Evolutionary conservation across 495 filamentous ascomycete species (phyloP).

Genomic region (Lindgomyces ingoldianus): DNA sequence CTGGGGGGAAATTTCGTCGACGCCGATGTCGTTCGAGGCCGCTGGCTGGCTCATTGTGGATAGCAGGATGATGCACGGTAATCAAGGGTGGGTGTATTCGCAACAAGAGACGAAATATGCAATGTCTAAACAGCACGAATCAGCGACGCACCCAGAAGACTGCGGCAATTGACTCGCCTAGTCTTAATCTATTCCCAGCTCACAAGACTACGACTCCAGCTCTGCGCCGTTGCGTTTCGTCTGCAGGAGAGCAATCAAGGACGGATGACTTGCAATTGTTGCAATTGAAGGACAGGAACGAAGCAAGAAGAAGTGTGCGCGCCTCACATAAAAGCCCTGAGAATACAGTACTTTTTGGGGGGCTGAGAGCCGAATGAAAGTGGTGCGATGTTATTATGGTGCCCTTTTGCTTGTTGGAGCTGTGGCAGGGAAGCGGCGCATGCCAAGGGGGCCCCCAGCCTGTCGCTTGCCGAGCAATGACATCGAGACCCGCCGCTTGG

Average conservation of each 20-base stretch:
- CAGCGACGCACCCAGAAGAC: neutral
- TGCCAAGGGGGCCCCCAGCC: slow-evolving; percentile 7
- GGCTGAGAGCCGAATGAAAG: neutral
- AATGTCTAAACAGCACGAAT: neutral
- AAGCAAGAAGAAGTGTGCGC: neutral
- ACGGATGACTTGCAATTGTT: neutral
- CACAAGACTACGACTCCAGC: neutral
- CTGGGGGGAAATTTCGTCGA: slow-evolving; percentile 7
- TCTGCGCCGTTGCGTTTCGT: neutral
- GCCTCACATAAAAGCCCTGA: neutral
- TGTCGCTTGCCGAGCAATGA: slow-evolving; percentile 24
- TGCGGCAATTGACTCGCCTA: neutral
- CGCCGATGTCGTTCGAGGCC: neutral
- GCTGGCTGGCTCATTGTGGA: neutral
- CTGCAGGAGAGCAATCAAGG: neutral
- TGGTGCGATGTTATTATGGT: slow-evolving; percentile 10
- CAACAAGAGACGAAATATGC: neutral
- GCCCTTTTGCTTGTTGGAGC: slow-evolving; percentile 1
- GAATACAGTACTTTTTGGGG: neutral
- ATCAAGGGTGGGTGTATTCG: neutral
- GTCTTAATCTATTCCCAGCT: neutral
- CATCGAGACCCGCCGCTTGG: neutral
- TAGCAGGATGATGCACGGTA: neutral
- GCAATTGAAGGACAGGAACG: neutral
- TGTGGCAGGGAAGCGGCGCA: neutral